phyloP scores from a whole-genome alignment of 352 stramenopile species.

The Pythium apleroticum region DNA sequence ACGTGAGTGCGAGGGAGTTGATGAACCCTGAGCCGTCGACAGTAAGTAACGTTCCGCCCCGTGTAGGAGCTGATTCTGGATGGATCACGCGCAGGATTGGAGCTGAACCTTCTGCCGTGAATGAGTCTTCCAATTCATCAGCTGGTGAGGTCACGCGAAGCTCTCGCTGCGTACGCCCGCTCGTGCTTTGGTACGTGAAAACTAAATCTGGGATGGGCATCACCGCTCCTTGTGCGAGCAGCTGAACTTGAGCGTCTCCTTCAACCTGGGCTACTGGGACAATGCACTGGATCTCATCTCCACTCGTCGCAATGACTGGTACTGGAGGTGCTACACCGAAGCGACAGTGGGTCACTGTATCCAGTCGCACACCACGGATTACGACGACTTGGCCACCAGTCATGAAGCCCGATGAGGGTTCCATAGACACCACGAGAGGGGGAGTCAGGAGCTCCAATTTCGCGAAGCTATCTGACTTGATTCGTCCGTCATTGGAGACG shows the following conservation, averaged over 20 bases:
- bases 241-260: conserved; percentile 39
- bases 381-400: conserved; percentile 43
- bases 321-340: conserved; percentile 44
- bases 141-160: conserved; percentile 5
- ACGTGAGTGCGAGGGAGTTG: conserved; percentile 70
- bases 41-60: conserved; percentile 65
- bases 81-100: conserved; percentile 25
- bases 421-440: conserved; percentile 42
- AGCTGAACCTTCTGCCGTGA: background rate
- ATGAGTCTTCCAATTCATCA: background rate
- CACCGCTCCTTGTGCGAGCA: conserved; percentile 42
- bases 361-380: conserved; percentile 49
- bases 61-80: conserved; percentile 16
- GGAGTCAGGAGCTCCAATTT: conserved; percentile 45
- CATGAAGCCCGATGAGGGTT: conserved; percentile 31
- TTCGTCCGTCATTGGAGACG: conserved; percentile 52
- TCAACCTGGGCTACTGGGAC: conserved; percentile 16
- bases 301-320: conserved; percentile 19
- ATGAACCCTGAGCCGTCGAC: conserved; percentile 78
- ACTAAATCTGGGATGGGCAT: conserved; percentile 35
- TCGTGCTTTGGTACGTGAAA: conserved; percentile 48
- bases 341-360: conserved; percentile 63
- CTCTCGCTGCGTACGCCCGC: conserved; percentile 21
- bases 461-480: conserved; percentile 41
- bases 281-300: conserved; percentile 30